These are phyloP conservation scores for Fusarium luffae DNA, from an alignment of 2,329 filamentous ascomycete genomes.

Conservation along the genomic window DNA sequence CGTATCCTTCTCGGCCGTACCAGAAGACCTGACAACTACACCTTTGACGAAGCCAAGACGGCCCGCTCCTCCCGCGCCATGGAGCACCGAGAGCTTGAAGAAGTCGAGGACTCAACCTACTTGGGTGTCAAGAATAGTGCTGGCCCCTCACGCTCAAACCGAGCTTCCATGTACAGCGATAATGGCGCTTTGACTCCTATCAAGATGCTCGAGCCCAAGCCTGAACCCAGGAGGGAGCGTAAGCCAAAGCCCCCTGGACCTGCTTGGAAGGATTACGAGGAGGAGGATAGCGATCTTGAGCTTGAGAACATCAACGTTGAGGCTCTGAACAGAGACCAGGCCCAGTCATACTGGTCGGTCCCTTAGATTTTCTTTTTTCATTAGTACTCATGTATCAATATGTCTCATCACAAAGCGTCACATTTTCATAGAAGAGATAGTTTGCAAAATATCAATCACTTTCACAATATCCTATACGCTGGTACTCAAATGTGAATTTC, in stretches of 20 bases:
- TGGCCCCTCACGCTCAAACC: slow-evolving; percentile 8
- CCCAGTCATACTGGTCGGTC: slow-evolving; percentile 25
- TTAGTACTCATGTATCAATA: background rate
- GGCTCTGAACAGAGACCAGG: slow-evolving; percentile 24
- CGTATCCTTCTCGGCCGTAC: slow-evolving; percentile 21
- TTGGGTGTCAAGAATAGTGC: slow-evolving; percentile 10
- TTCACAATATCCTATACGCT: background rate
- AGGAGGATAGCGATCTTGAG: slow-evolving; percentile 12
- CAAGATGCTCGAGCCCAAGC: background rate
- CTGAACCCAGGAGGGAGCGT: background rate
- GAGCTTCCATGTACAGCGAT: background rate
- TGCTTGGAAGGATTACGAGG: slow-evolving; percentile 23
- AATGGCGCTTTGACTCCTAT: background rate
- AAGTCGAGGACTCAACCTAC: slow-evolving; percentile 23
- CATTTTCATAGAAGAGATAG: background rate
- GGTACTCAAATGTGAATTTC: background rate
- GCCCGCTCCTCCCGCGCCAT: slow-evolving; percentile 14
- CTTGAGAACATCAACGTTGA: slow-evolving; percentile 28
- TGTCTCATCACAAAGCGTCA: background rate
- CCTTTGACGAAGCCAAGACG: slow-evolving; percentile 22
- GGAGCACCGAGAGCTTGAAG: slow-evolving; percentile 26
- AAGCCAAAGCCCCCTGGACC: slow-evolving; percentile 1
- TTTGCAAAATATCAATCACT: background rate
- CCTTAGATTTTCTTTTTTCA: slow-evolving; percentile 3
- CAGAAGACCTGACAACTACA: slow-evolving; percentile 12